phyloP scores from a whole-genome alignment of 768 basidiomycete species.

The Panaeolus papilionaceus region DNA sequence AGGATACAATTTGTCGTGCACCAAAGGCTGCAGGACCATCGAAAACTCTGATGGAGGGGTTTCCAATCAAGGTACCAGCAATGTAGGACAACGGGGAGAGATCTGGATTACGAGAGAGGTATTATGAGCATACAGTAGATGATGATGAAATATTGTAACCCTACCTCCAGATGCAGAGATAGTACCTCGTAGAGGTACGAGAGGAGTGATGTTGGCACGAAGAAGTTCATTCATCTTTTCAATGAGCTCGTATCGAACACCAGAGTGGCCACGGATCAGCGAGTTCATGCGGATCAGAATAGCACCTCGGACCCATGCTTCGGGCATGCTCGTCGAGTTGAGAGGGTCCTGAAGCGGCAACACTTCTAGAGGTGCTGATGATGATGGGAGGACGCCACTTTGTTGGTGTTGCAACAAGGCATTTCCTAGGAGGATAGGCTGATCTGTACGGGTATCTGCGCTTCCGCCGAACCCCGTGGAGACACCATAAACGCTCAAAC shows the following conservation, averaged over 20 bases:
- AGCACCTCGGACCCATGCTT: slow-evolving; percentile 87
- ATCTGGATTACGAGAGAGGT: slow-evolving; percentile 45
- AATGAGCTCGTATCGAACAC: slow-evolving; percentile 81
- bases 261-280: slow-evolving; percentile 87
- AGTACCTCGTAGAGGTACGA: slow-evolving; percentile 84
- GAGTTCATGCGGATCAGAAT: slow-evolving; percentile 91
- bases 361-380: slow-evolving; percentile 51
- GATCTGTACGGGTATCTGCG: slow-evolving; percentile 82
- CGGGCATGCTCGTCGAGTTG: slow-evolving; percentile 76
- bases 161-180: slow-evolving; percentile 85
- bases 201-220: slow-evolving; percentile 71
- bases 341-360: slow-evolving; percentile 78
- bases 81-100: slow-evolving; percentile 84
- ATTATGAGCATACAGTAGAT: slow-evolving; percentile 20
- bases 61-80: slow-evolving; percentile 81
- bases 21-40: slow-evolving; percentile 56
- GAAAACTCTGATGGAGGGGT: slow-evolving; percentile 79
- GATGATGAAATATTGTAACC: slow-evolving; percentile 21
- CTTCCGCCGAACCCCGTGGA: slow-evolving; percentile 89
- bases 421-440: slow-evolving; percentile 74
- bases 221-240: slow-evolving; percentile 80
- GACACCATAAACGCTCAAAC: slow-evolving; percentile 82
- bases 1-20: slow-evolving; percentile 57
- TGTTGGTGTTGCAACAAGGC: slow-evolving; percentile 90
- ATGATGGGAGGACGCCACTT: slow-evolving; percentile 72